Conservation (phyloP, 257 asterid genomes). For the Oldenlandia corymbosa region DNA sequence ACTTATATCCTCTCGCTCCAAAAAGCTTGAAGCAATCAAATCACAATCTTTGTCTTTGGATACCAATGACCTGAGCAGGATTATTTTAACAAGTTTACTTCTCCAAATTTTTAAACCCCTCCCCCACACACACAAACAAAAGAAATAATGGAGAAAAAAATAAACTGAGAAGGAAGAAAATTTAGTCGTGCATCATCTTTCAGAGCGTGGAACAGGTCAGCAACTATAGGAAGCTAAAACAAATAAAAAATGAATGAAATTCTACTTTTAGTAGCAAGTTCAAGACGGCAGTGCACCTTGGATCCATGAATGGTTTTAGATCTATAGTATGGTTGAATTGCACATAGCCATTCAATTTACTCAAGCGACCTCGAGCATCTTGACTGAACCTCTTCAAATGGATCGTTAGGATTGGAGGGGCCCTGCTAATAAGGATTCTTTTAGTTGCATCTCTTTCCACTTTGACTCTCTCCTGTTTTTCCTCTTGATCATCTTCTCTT, state of each 20-base stretch:
- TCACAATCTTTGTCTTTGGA: neutral
- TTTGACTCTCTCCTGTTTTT: slow-evolving; percentile 42
- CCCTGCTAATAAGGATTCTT: slow-evolving; percentile 57
- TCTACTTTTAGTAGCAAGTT: neutral
- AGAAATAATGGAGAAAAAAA: neutral
- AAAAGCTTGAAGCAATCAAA: neutral
- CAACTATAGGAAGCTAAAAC: neutral
- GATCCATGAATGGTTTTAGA: slow-evolving; percentile 65
- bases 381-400: slow-evolving; percentile 88
- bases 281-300: slow-evolving; percentile 44
- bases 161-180: too few relatives aligned
- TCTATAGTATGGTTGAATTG: slow-evolving; percentile 53
- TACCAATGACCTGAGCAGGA: neutral
- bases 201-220: slow-evolving; percentile 2
- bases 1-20: neutral
- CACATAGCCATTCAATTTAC: slow-evolving; percentile 85
- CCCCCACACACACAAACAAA: neutral
- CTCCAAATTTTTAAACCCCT: neutral
- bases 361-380: slow-evolving; percentile 78
- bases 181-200: too few relatives aligned
- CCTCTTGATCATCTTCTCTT: slow-evolving; percentile 36
- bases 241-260: slow-evolving; percentile 1
- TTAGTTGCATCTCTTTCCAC: slow-evolving; percentile 89
- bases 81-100: neutral
- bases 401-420: slow-evolving; percentile 72